Evolutionary conservation across 345 rosid species (phyloP), one percentile per base, ranked within the genome.

Genomic region (Odontarrhena argentea): DNA sequence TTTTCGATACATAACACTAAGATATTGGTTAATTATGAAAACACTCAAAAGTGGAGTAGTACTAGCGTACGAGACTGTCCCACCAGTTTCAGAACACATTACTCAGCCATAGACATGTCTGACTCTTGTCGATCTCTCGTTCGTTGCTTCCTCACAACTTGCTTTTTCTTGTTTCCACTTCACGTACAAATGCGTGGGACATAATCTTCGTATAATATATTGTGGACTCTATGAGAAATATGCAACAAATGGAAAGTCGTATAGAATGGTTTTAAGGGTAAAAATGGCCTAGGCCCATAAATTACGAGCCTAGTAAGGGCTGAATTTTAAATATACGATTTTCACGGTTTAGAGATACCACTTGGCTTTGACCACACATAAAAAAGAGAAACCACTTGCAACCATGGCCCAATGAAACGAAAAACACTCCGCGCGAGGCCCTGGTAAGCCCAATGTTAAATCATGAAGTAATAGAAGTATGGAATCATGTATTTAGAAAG

Each of bases 91-190:
- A 46, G 69, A 63, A 46, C 62, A 62, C 68, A 51, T 51, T 36
- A 43, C 12, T 35, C 51, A 10, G 43, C 30, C 13, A 52, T 1
- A 45, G n/a, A 44, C 13, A 53, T 55, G 47, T 61, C 38, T 11
- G n/a, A 2, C 30, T 63, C 75, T 54, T 62, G 75, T 63, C 75
- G 56, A 71, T 55, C 63, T 47, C 75, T 71, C 48, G 55, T 55
- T 71, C 43, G 75, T 38, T 71, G 36, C 57, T 55, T 46, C 55
- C 25, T 54, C 22, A 24, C 6, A 12, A 9, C 56, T 46, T 6
- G 18, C n/a, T 24, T 35, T 36, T 12, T 7, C 22, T 18, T 18
- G 22, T 18, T 6, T 41, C 10, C 10, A 45, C 10, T 26, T 41
- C 12, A 9, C 48, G 4, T 26, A n/a, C 9, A 25, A n/a, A 28